Conservation (phyloP, 805 yeast genomes). For the Candida alai region DNA sequence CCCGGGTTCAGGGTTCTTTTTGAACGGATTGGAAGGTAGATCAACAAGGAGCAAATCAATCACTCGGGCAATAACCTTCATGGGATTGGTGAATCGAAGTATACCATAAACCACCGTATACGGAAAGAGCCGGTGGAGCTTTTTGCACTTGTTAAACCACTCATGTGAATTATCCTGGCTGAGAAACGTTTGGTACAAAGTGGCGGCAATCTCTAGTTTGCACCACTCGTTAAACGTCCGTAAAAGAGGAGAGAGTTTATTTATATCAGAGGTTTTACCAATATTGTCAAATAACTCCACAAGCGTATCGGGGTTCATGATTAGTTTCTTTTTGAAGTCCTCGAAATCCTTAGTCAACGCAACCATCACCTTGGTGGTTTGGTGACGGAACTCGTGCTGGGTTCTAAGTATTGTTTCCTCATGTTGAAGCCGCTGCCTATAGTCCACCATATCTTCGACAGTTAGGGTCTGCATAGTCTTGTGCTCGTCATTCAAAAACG, state of each 20-base stretch:
- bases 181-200: constrained; percentile 73
- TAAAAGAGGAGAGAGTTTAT: constrained; percentile 62
- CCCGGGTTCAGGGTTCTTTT: constrained; percentile 6
- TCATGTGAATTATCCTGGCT: constrained; percentile 82
- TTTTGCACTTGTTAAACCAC: constrained; percentile 62
- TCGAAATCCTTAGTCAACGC: constrained; percentile 54
- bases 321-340: constrained; percentile 51
- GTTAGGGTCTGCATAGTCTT: constrained; percentile 30
- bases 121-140: constrained; percentile 76
- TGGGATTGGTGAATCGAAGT: constrained; percentile 80
- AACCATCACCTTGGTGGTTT: constrained; percentile 56
- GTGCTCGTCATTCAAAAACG: constrained; percentile 47
- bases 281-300: constrained; percentile 63
- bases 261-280: constrained; percentile 47
- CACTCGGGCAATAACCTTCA: constrained; percentile 72
- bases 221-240: constrained; percentile 76
- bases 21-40: constrained; percentile 25
- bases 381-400: constrained; percentile 69
- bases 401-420: constrained; percentile 56
- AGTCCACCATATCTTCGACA: constrained; percentile 49
- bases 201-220: constrained; percentile 78
- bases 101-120: constrained; percentile 74
- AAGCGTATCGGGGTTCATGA: constrained; percentile 52
- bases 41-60: constrained; percentile 72
- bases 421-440: constrained; percentile 51